A percentile compares a stretch with the other conserved stretches of the same genome.
Conservation (phyloP, 169 alveolate genomes). For the Ichthyophthirius multifiliis region DNA sequence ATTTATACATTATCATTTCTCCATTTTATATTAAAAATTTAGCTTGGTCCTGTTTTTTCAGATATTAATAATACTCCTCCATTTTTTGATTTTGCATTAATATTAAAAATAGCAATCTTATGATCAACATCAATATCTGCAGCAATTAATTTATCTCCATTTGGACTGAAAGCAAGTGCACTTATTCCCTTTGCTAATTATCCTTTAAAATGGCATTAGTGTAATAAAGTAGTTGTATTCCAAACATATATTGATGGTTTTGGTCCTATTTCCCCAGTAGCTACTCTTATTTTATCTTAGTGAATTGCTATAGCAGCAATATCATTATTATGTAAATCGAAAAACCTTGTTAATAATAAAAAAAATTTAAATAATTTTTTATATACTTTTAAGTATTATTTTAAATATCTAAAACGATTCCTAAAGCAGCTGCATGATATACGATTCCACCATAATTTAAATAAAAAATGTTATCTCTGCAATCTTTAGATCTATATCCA, state of each 20-base stretch:
- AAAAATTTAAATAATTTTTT: neutral
- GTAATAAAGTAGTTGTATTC: conserved; percentile 57
- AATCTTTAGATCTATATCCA: conserved; percentile 84
- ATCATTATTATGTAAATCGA: conserved; percentile 71
- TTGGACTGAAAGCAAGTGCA: conserved; percentile 61
- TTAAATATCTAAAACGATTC: conserved; percentile 51
- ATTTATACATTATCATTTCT: conserved; percentile 45
- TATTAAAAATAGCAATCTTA: conserved; percentile 63
- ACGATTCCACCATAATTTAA: conserved; percentile 62
- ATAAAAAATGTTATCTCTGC: conserved; percentile 69
- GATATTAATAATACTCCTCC: conserved; percentile 29
- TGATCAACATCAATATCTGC: conserved; percentile 75
- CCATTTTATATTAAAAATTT: conserved; percentile 56
- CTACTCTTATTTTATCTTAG: conserved; percentile 52
- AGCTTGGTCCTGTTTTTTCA: conserved; percentile 49
- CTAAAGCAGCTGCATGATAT: conserved; percentile 82
- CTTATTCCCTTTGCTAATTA: conserved; percentile 55
- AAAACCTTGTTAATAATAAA: conserved; percentile 46
- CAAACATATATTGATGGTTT: conserved; percentile 61
- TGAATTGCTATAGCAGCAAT: conserved; percentile 67
- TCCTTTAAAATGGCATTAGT: conserved; percentile 41
- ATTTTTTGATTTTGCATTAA: conserved; percentile 29
- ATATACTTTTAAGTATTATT: neutral
- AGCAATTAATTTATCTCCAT: conserved; percentile 62
- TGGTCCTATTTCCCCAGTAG: conserved; percentile 76